These are phyloP conservation scores for Lepiota subincarnata DNA, from an alignment of 768 basidiomycete species.

Conservation along the genomic window DNA sequence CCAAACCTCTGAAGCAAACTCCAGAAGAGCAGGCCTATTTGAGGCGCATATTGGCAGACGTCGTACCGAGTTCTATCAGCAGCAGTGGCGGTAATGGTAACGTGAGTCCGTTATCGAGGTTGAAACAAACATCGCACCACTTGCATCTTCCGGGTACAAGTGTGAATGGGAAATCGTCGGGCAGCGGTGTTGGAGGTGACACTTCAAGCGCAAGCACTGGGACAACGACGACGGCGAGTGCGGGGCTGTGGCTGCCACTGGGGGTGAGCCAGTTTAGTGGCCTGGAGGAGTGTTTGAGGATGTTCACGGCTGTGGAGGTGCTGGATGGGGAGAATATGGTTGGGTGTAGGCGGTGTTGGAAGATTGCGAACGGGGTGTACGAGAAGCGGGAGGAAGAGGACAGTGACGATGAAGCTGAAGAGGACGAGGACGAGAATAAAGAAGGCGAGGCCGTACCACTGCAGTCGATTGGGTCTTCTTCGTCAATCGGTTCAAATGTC, in stretches of 20 bases:
- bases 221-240: conserved; percentile 9
- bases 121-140: conserved; percentile 1
- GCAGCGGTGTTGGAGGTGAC: not conserved
- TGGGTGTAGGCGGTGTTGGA: conserved; percentile 93
- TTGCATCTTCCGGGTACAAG: conserved; percentile 3
- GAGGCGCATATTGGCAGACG: conserved; percentile 63
- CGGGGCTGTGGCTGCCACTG: conserved; percentile 31
- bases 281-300: conserved; percentile 73
- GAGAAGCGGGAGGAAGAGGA: conserved; percentile 22
- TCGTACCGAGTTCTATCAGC: conserved; percentile 42
- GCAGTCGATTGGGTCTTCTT: not conserved
- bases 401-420: conserved; percentile 16
- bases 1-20: conserved; percentile 51
- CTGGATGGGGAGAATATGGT: conserved; percentile 94
- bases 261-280: conserved; percentile 49
- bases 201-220: not conserved
- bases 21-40: conserved; percentile 63
- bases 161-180: not conserved
- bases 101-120: conserved; percentile 11
- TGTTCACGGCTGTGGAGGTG: conserved; percentile 92
- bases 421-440: conserved; percentile 26
- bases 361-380: conserved; percentile 63
- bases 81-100: conserved; percentile 8
- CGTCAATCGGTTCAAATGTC: not conserved
- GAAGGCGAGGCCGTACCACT: no score